A percentile compares a stretch with the other conserved stretches of the same genome.
Conservation (phyloP, 306 rosid species). For the Mimosa pudica region DNA sequence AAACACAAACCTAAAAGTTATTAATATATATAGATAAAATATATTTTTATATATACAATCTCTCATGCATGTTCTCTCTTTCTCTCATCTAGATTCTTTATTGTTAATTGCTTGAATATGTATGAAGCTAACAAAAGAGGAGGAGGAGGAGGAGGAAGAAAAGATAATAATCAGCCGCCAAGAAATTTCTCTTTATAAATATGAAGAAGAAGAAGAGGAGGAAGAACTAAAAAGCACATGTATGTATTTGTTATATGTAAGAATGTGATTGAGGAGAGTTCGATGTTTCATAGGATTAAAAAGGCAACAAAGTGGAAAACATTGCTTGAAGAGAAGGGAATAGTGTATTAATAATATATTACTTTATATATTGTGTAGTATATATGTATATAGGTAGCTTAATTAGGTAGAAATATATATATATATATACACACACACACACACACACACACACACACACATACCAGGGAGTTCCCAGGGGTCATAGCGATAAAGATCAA, state of each 20-base stretch:
- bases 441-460: conserved; percentile 36
- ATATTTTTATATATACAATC: neutral
- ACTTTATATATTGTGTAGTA: neutral
- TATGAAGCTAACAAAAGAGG: neutral
- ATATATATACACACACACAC: too few relatives aligned
- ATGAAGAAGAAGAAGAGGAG: neutral
- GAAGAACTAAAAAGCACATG: conserved; percentile 6
- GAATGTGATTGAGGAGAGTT: neutral
- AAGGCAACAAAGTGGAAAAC: conserved; percentile 7
- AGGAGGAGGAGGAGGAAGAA: neutral
- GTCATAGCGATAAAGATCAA: conserved; percentile 99
- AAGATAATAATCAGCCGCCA: too few relatives aligned
- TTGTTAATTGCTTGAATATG: neutral
- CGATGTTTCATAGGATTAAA: neutral
- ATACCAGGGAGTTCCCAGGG: conserved; percentile 99
- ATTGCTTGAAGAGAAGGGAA: conserved; percentile 44
- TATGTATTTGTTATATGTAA: neutral
- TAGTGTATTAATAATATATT: neutral
- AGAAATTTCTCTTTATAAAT: neutral
- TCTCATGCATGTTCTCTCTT: neutral
- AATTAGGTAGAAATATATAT: too few relatives aligned
- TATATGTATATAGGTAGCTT: too few relatives aligned
- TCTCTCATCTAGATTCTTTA: too few relatives aligned
- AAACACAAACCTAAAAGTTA: neutral
- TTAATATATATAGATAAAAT: neutral